Conservation (phyloP, 1,284 basidiomycete genomes). For the Cutaneotrichosporon sp. region DNA sequence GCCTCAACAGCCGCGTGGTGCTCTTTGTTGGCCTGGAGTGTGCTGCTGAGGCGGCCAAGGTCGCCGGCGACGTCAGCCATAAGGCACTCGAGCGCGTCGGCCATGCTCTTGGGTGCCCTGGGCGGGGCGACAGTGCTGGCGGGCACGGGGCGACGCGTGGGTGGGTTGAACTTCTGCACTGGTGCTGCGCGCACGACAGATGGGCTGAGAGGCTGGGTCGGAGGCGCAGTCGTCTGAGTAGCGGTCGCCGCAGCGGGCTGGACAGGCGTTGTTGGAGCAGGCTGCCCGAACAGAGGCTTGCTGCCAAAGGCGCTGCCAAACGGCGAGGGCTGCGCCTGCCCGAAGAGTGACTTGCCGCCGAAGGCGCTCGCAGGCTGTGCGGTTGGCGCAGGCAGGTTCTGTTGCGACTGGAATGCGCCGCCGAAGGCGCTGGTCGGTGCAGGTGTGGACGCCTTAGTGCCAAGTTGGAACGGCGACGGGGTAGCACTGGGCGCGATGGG, state of each 20-base stretch:
- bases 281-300: conserved; percentile 4
- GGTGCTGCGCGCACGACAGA: not conserved
- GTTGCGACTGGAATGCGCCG: not conserved
- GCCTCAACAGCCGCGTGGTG: conserved; percentile 35
- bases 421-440: conserved; percentile 9
- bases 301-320: conserved; percentile 2
- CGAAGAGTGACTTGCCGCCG: conserved; percentile 6
- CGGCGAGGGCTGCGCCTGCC: conserved; percentile 10
- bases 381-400: conserved; percentile 11
- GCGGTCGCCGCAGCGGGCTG: not conserved
- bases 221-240: not conserved
- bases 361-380: conserved; percentile 6
- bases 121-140: conserved; percentile 30
- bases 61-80: conserved; percentile 50
- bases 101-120: conserved; percentile 32
- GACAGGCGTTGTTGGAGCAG: not conserved
- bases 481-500: conserved; percentile 5
- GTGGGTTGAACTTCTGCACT: conserved; percentile 24
- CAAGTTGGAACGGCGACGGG: conserved; percentile 6
- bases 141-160: conserved; percentile 37
- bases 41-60: conserved; percentile 45
- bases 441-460: not conserved
- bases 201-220: not conserved
- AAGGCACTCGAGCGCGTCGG: conserved; percentile 40
- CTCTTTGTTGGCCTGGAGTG: conserved; percentile 35